These are phyloP conservation scores for Talaromyces adpressus DNA, from an alignment of 495 filamentous ascomycete species.

Conservation along the genomic window DNA sequence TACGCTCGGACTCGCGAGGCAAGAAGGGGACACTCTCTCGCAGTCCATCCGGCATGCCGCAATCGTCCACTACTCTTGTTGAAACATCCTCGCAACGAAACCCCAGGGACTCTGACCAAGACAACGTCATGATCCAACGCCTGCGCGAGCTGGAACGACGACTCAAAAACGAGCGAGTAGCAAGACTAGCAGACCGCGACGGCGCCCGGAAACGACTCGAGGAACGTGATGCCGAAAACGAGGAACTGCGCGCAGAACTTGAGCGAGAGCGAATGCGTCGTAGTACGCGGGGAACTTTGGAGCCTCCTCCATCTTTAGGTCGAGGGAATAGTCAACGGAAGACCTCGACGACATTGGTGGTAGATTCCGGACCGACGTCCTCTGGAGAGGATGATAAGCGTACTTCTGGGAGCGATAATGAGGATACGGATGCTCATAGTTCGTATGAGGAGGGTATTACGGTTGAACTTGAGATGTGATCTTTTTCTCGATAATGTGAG, in stretches of 20 bases:
- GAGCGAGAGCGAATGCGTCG: slow-evolving; percentile 54
- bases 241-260: slow-evolving; percentile 60
- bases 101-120: slow-evolving; percentile 25
- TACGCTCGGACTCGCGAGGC: slow-evolving; percentile 9
- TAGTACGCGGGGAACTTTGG: slow-evolving; percentile 15
- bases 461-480: slow-evolving; percentile 38
- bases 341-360: neutral
- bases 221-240: slow-evolving; percentile 73
- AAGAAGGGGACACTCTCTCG: slow-evolving; percentile 16
- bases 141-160: slow-evolving; percentile 81
- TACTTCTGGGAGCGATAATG: slow-evolving; percentile 9
- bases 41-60: slow-evolving; percentile 29
- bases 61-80: slow-evolving; percentile 26
- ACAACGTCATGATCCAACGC: slow-evolving; percentile 77
- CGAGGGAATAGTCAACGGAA: neutral
- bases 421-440: slow-evolving; percentile 31
- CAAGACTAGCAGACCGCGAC: slow-evolving; percentile 71
- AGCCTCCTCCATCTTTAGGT: neutral
- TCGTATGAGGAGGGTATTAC: slow-evolving; percentile 39
- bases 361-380: slow-evolving; percentile 1
- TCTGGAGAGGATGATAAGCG: slow-evolving; percentile 11
- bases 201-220: slow-evolving; percentile 80
- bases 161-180: slow-evolving; percentile 85
- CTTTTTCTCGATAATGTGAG: neutral
- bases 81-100: slow-evolving; percentile 15